Evolutionary conservation across 257 asterid genomes (phyloP).

Genomic region (Anisodus tanguticus): DNA sequence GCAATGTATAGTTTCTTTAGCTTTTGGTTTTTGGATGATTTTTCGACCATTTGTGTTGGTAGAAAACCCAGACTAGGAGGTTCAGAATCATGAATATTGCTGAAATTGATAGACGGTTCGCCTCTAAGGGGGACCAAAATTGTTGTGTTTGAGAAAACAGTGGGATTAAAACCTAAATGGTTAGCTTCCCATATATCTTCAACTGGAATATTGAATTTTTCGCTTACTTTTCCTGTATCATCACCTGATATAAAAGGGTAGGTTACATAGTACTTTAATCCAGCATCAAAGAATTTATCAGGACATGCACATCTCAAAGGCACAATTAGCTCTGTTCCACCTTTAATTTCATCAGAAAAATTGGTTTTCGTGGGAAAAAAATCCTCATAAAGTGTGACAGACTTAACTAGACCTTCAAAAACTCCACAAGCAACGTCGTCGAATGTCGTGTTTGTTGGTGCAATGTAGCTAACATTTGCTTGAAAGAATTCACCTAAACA

Average conservation of each 20-base stretch:
- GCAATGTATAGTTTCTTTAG: slow-evolving; percentile 47
- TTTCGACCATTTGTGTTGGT: slow-evolving; percentile 46
- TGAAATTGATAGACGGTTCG: slow-evolving; percentile 53
- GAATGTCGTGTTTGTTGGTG: slow-evolving; percentile 30
- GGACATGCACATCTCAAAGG: slow-evolving; percentile 82
- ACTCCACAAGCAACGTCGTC: slow-evolving; percentile 52
- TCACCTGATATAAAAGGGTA: slow-evolving; percentile 62
- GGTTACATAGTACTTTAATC: slow-evolving; percentile 54
- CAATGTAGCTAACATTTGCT: slow-evolving; percentile 42
- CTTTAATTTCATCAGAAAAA: slow-evolving; percentile 22
- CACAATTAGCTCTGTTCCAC: slow-evolving; percentile 45
- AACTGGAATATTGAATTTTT: slow-evolving; percentile 53
- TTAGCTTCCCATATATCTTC: slow-evolving; percentile 59
- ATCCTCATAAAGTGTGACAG: slow-evolving; percentile 43
- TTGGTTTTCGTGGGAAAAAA: slow-evolving; percentile 6
- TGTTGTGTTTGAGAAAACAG: slow-evolving; percentile 65
- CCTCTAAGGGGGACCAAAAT: slow-evolving; percentile 60
- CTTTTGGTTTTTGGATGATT: slow-evolving; percentile 24
- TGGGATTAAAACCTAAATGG: slow-evolving; percentile 45
- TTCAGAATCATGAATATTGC: slow-evolving; percentile 37
- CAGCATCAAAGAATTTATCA: slow-evolving; percentile 29
- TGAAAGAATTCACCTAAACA: slow-evolving; percentile 48
- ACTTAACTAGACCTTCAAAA: slow-evolving; percentile 64
- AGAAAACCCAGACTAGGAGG: slow-evolving; percentile 66
- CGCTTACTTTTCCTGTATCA: slow-evolving; percentile 39